Evolutionary conservation across 371 early-diverging fungal species (phyloP).

Genomic region (Apophysomyces ossiformis): DNA sequence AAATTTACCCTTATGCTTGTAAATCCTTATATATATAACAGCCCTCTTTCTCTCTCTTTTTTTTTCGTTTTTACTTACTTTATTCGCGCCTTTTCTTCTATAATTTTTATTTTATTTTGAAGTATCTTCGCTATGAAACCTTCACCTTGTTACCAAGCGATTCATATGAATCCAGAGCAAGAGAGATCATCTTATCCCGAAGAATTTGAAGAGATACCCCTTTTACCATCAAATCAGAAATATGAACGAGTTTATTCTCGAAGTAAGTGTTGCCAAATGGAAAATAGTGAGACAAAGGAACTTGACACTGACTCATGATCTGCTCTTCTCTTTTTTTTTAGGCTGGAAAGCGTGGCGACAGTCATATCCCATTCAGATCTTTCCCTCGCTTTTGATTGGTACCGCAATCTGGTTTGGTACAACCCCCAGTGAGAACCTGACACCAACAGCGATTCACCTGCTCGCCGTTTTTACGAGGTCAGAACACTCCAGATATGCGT

Average conservation of each 20-base stretch:
- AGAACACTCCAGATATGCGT: background rate
- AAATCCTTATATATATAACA: background rate
- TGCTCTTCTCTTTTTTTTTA: background rate
- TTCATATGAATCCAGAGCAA: background rate
- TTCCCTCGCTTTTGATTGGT: slow-evolving; percentile 43
- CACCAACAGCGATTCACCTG: slow-evolving; percentile 48
- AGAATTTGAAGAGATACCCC: slow-evolving; percentile 4
- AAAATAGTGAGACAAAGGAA: too few relatives aligned
- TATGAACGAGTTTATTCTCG: background rate
- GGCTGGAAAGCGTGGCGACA: background rate
- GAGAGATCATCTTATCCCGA: background rate
- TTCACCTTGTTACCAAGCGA: background rate
- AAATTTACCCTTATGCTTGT: background rate
- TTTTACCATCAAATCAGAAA: background rate
- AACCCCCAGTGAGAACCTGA: slow-evolving; percentile 39
- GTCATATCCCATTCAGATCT: slow-evolving; percentile 2
- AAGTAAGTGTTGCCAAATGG: slow-evolving; percentile 9
- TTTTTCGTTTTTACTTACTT: too few relatives aligned
- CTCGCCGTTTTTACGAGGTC: slow-evolving; percentile 56
- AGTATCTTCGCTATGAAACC: background rate
- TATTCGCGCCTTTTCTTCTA: too few relatives aligned
- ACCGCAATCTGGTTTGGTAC: slow-evolving; percentile 46
- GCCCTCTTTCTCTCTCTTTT: too few relatives aligned
- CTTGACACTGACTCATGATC: too few relatives aligned
- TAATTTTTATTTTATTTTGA: too few relatives aligned